Conservation (phyloP, 495 filamentous ascomycete species). For the Annulohypoxylon stygium region DNA sequence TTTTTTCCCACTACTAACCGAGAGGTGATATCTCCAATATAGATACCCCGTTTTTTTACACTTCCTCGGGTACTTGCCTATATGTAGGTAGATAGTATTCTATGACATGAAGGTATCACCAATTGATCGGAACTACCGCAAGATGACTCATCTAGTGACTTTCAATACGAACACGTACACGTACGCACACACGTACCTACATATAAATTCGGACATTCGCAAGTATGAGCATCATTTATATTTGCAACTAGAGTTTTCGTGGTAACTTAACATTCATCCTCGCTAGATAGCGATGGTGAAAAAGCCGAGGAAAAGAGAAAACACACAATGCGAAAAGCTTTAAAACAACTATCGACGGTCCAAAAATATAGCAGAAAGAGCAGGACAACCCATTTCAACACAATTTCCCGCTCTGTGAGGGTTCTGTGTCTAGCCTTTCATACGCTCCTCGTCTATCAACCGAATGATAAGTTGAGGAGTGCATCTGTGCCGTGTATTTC, state of each 20-base stretch:
- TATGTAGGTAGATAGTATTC: neutral
- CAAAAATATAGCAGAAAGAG: constrained; percentile 45
- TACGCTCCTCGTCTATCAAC: constrained; percentile 37
- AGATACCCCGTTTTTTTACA: neutral
- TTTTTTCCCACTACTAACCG: neutral
- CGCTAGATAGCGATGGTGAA: constrained; percentile 45
- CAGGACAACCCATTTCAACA: constrained; percentile 41
- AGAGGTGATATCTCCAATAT: no score
- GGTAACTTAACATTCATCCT: constrained; percentile 45
- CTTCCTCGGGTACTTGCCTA: neutral
- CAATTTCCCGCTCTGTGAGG: constrained; percentile 40
- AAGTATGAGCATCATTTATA: constrained; percentile 43
- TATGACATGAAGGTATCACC: constrained; percentile 5
- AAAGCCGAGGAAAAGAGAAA: constrained; percentile 41
- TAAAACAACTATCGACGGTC: constrained; percentile 40
- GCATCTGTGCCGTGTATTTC: constrained; percentile 34
- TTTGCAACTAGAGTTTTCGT: constrained; percentile 45
- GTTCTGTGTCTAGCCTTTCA: constrained; percentile 33
- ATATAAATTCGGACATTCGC: no score
- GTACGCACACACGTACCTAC: neutral
- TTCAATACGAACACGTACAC: neutral
- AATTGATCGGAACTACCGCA: neutral
- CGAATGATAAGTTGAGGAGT: constrained; percentile 21
- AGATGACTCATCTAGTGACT: constrained; percentile 5
- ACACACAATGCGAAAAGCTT: constrained; percentile 46